phyloP scores from a whole-genome alignment of 805 yeast genomes.

The Candida berthetii region DNA sequence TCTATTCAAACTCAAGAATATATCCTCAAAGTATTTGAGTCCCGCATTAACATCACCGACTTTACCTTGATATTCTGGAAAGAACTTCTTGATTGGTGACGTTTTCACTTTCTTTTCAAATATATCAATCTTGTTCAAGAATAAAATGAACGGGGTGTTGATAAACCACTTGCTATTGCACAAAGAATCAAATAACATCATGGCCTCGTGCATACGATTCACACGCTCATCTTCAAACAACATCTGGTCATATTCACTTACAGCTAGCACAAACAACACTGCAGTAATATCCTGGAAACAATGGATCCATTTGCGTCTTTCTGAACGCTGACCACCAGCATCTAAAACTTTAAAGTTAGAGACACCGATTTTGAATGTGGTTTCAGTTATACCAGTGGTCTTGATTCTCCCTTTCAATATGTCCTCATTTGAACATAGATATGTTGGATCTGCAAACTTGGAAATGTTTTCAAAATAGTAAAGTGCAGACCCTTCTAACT shows the following conservation, averaged over 20 bases:
- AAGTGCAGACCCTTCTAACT: constrained; percentile 75
- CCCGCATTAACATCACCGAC: constrained; percentile 63
- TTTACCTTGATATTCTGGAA: constrained; percentile 72
- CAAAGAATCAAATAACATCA: constrained; percentile 74
- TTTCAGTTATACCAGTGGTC: constrained; percentile 93
- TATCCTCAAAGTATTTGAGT: constrained; percentile 60
- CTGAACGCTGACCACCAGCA: constrained; percentile 95
- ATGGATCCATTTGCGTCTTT: constrained; percentile 91
- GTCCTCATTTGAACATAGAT: constrained; percentile 73
- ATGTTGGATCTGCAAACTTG: constrained; percentile 57
- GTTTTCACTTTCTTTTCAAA: constrained; percentile 62
- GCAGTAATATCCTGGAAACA: constrained; percentile 89
- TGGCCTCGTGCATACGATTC: constrained; percentile 87
- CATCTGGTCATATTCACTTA: constrained; percentile 88
- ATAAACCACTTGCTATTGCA: constrained; percentile 83
- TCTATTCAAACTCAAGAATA: constrained; percentile 59
- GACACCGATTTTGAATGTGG: constrained; percentile 63
- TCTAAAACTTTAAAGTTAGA: constrained; percentile 74
- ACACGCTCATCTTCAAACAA: constrained; percentile 85
- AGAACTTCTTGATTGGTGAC: constrained; percentile 64
- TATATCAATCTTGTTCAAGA: constrained; percentile 83
- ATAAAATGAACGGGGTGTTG: constrained; percentile 82
- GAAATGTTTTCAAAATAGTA: constrained; percentile 75
- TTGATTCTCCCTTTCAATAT: constrained; percentile 87
- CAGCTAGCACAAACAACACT: constrained; percentile 81